Conservation (phyloP, 1,284 basidiomycete genomes). For the Trametes sp. region DNA sequence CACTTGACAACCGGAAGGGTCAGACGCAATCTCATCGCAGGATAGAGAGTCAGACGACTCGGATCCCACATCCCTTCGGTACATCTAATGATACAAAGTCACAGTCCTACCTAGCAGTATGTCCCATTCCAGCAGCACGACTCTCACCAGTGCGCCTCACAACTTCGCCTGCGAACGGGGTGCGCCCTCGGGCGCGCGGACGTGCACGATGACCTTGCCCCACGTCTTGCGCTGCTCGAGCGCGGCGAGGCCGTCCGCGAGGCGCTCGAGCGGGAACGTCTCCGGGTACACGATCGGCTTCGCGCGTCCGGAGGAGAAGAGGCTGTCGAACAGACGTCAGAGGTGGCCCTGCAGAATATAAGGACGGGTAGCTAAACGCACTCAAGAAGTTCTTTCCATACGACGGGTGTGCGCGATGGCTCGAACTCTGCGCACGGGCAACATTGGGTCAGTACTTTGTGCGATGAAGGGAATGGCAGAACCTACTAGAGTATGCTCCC, state of each 20-base stretch:
- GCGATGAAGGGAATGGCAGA: not conserved
- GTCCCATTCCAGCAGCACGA: too few species aligned
- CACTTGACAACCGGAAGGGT: too few species aligned
- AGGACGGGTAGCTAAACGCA: constrained; percentile 45
- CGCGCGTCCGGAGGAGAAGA: constrained; percentile 72
- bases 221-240: constrained; percentile 88
- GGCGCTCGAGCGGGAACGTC: constrained; percentile 67
- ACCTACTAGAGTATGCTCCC: constrained; percentile 81
- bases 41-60: too few species aligned
- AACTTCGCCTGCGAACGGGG: constrained; percentile 9
- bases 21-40: too few species aligned
- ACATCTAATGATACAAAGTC: too few species aligned
- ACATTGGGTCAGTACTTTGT: not conserved
- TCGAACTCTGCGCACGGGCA: constrained; percentile 64
- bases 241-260: constrained; percentile 72
- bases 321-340: constrained; percentile 46
- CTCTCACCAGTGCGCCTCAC: too few species aligned
- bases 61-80: too few species aligned
- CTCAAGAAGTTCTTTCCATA: constrained; percentile 82
- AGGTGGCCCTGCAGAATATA: not conserved
- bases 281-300: constrained; percentile 80
- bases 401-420: constrained; percentile 64
- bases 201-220: constrained; percentile 86
- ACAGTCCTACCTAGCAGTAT: too few species aligned
- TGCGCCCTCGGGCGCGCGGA: constrained; percentile 56